phyloP scores from a whole-genome alignment of 192 early-diverging fungal genomes.

The Thamnidium elegans region DNA sequence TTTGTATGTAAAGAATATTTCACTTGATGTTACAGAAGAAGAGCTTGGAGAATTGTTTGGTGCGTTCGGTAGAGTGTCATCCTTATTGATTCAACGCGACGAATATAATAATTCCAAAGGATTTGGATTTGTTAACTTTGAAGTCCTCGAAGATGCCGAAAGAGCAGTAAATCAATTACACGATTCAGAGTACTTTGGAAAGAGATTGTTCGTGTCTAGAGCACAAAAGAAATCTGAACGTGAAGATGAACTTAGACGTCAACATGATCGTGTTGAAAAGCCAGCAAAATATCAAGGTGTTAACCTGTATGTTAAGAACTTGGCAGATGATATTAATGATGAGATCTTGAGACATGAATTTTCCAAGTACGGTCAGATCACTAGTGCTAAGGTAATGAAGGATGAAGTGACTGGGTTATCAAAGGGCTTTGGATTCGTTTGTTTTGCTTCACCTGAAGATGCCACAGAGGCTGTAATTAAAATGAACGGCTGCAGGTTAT shows the following conservation, averaged over 20 bases:
- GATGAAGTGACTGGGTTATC: conserved; percentile 73
- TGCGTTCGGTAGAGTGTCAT: conserved; percentile 71
- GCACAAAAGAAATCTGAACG: conserved; percentile 92
- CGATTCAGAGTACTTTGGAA: conserved; percentile 75
- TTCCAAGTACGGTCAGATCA: conserved; percentile 83
- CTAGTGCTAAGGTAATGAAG: conserved; percentile 87
- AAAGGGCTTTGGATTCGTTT: conserved; percentile 94
- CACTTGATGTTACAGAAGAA: conserved; percentile 63
- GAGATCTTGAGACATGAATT: conserved; percentile 83
- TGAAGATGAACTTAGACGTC: conserved; percentile 80
- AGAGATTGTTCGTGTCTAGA: conserved; percentile 82
- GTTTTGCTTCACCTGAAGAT: conserved; percentile 87
- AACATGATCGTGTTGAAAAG: conserved; percentile 85
- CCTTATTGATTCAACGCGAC: conserved; percentile 64
- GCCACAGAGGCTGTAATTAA: conserved; percentile 86
- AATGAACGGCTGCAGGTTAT: conserved; percentile 83
- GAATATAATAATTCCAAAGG: conserved; percentile 72
- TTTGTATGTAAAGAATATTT: conserved; percentile 88
- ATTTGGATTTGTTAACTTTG: conserved; percentile 91
- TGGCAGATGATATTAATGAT: conserved; percentile 83
- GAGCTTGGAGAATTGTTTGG: conserved; percentile 65
- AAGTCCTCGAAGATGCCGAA: conserved; percentile 70
- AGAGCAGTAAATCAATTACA: conserved; percentile 79
- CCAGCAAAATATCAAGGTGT: conserved; percentile 88
- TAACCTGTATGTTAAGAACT: conserved; percentile 92